phyloP scores from a whole-genome alignment of 1,284 basidiomycete species.

The Xanthoconium separans region DNA sequence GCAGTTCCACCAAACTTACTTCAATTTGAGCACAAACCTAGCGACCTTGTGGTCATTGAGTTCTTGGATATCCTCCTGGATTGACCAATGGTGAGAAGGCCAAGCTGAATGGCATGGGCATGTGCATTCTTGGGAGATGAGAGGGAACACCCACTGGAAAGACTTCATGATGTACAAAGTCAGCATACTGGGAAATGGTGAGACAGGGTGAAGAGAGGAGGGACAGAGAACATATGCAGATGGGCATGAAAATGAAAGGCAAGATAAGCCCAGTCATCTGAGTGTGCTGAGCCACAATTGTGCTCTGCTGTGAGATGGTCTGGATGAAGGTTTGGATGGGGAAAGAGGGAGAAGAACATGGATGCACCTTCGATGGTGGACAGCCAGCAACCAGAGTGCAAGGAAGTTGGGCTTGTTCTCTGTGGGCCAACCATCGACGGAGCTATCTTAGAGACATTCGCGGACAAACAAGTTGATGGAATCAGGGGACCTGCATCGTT shows the following conservation, averaged over 20 bases:
- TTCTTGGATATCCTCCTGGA: constrained; percentile 59
- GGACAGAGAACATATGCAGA: constrained; percentile 39
- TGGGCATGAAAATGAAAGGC: constrained; percentile 56
- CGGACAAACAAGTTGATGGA: constrained; percentile 50
- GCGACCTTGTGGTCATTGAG: constrained; percentile 45
- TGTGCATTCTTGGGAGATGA: too few relatives aligned
- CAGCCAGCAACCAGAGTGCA: constrained; percentile 66
- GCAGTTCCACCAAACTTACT: constrained; percentile 40
- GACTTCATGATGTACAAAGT: constrained; percentile 56
- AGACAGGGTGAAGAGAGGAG: constrained; percentile 1
- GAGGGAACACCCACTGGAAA: constrained; percentile 45
- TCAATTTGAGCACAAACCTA: constrained; percentile 23
- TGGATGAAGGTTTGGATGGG: constrained; percentile 21
- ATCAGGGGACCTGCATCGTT: constrained; percentile 44
- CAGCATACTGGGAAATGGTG: constrained; percentile 44
- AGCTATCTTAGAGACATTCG: constrained; percentile 43
- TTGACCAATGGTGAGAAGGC: constrained; percentile 37
- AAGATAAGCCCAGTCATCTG: constrained; percentile 51
- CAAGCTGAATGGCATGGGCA: constrained; percentile 37
- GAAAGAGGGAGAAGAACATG: neutral
- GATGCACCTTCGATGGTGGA: constrained; percentile 47
- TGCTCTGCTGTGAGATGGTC: constrained; percentile 49
- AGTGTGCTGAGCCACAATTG: constrained; percentile 37
- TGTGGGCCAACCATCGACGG: constrained; percentile 52
- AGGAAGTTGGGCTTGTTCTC: constrained; percentile 50